Conservation (phyloP, 805 yeast genomes). For the Jamesozyma rosinii region DNA sequence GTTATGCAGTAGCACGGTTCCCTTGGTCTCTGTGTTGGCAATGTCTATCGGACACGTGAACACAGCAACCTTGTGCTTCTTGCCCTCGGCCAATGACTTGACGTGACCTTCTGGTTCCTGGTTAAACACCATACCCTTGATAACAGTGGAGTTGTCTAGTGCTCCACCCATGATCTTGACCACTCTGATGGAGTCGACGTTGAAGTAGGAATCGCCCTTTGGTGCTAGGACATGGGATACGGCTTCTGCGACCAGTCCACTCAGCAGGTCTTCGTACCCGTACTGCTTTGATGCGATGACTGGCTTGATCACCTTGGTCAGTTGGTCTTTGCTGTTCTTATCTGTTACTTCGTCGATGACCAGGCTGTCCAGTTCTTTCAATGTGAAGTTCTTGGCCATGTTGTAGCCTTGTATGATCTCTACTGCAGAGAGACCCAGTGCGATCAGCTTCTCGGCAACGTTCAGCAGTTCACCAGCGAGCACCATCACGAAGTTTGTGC, state of each 20-base stretch:
- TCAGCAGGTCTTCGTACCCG: conserved; percentile 72
- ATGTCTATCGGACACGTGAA: conserved; percentile 91
- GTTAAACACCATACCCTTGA: conserved; percentile 97
- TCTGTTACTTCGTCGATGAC: conserved; percentile 45
- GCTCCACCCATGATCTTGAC: conserved; percentile 95
- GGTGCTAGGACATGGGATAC: conserved; percentile 64
- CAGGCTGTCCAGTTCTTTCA: conserved; percentile 56
- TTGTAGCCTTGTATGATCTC: conserved; percentile 91
- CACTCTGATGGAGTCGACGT: conserved; percentile 88
- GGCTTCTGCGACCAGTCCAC: conserved; percentile 76
- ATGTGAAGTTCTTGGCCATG: conserved; percentile 70
- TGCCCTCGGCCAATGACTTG: conserved; percentile 43
- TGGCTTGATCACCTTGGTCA: conserved; percentile 68
- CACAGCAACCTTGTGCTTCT: conserved; percentile 77
- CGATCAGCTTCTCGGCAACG: conserved; percentile 75
- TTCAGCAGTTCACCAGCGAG: conserved; percentile 88
- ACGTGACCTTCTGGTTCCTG: conserved; percentile 92
- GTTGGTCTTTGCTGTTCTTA: conserved; percentile 43
- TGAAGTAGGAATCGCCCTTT: conserved; percentile 39
- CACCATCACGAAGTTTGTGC: conserved; percentile 81
- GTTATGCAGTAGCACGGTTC: conserved; percentile 89
- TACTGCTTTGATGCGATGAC: conserved; percentile 90
- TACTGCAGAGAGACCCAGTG: conserved; percentile 79
- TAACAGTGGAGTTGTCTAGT: conserved; percentile 61
- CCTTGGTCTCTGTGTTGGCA: conserved; percentile 95